Percentiles rank a stretch among this genome's conserved stretches.
phyloP scores from a whole-genome alignment of 805 yeast species.

The Teunomyces barrocoloradensis region DNA sequence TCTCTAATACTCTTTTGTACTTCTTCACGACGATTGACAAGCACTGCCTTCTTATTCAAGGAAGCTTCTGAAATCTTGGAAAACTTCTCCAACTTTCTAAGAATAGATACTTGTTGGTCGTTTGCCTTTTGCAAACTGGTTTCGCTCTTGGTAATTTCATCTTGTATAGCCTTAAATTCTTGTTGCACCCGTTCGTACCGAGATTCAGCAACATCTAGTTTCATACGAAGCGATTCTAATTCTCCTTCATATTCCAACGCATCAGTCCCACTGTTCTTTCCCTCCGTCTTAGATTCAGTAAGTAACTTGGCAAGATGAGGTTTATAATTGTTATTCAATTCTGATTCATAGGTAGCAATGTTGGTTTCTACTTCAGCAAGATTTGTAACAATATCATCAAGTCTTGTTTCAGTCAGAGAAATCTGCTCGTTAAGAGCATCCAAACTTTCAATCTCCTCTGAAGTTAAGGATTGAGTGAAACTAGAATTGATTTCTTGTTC shows the following conservation, averaged over 20 bases:
- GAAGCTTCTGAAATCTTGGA: conserved; percentile 65
- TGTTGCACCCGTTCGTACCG: conserved; percentile 25
- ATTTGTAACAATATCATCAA: conserved; percentile 38
- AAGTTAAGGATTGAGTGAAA: conserved; percentile 53
- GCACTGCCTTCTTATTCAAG: conserved; percentile 58
- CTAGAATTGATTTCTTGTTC: conserved; percentile 49
- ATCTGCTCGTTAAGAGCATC: conserved; percentile 32
- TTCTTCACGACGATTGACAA: conserved; percentile 65
- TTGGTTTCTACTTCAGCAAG: conserved; percentile 47
- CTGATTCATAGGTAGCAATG: conserved; percentile 49
- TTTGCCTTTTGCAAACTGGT: conserved; percentile 48
- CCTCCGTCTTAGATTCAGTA: background rate
- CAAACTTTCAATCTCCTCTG: conserved; percentile 47
- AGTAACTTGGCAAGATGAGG: conserved; percentile 41
- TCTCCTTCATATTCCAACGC: conserved; percentile 19
- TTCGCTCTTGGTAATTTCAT: conserved; percentile 35
- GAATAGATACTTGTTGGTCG: conserved; percentile 51
- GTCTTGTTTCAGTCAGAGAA: conserved; percentile 34
- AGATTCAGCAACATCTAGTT: conserved; percentile 26
- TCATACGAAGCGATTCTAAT: conserved; percentile 20
- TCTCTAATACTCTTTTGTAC: conserved; percentile 71
- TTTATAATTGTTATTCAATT: conserved; percentile 53
- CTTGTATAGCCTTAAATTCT: conserved; percentile 25
- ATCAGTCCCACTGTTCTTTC: conserved; percentile 12
- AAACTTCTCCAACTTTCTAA: conserved; percentile 57